Conservation (phyloP, 257 asterid species). For the Nicotiana obtusifolia region DNA sequence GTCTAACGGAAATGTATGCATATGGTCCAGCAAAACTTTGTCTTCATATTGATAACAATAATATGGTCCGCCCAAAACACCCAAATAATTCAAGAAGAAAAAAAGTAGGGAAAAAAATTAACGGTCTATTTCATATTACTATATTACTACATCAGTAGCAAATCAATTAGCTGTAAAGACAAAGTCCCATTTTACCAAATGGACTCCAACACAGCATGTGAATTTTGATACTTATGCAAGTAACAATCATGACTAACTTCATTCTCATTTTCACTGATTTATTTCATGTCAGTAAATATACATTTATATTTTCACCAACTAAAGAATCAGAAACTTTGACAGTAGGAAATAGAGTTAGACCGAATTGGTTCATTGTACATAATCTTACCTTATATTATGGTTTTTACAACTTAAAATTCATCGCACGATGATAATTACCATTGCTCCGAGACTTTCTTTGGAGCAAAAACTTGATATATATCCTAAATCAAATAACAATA, state of each 20-base stretch:
- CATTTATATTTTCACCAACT: too few species aligned
- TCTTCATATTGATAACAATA: neutral
- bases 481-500: neutral
- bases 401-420: neutral
- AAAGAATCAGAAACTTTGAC: neutral
- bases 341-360: accelerated
- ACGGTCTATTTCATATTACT: too few species aligned
- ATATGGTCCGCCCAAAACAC: neutral
- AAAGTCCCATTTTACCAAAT: neutral
- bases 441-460: neutral
- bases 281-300: neutral
- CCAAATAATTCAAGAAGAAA: neutral
- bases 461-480: too few species aligned
- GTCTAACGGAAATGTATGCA: neutral
- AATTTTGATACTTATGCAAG: neutral
- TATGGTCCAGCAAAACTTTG: neutral
- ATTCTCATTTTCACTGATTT: neutral
- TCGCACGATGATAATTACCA: too few species aligned
- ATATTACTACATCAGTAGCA: neutral
- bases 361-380: neutral
- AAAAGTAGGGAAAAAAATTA: too few species aligned
- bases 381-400: neutral
- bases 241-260: neutral
- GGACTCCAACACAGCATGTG: neutral
- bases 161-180: neutral